A percentile compares a stretch with the other conserved stretches of the same genome.
These are phyloP conservation scores for Harringtonia lauricola DNA, from an alignment of 2,329 filamentous ascomycete genomes.

Conservation along the genomic window DNA sequence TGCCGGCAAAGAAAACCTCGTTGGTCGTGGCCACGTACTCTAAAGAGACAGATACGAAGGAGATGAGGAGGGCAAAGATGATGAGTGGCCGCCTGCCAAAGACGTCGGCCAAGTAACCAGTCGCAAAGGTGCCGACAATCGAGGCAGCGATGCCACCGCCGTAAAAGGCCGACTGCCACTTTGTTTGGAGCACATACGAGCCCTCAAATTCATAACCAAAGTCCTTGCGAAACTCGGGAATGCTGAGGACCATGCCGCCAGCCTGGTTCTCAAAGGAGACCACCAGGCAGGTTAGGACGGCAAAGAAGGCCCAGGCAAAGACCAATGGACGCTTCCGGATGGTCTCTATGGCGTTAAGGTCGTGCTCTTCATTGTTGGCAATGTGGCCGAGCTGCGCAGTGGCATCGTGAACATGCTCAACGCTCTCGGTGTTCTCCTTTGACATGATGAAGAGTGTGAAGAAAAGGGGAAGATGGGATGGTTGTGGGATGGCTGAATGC, in stretches of 20 bases:
- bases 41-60: constrained; percentile 22
- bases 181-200: constrained; percentile 23
- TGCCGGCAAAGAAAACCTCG: constrained; percentile 24
- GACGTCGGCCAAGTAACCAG: constrained; percentile 21
- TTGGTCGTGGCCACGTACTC: constrained; percentile 24
- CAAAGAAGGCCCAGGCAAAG: constrained; percentile 1
- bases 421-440: neutral
- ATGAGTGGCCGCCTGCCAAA: constrained; percentile 21
- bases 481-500: neutral
- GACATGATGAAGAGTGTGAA: neutral
- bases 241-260: constrained; percentile 24
- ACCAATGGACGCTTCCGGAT: neutral
- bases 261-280: constrained; percentile 14
- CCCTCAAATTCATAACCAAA: constrained; percentile 24
- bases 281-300: neutral
- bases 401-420: neutral
- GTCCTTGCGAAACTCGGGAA: constrained; percentile 28
- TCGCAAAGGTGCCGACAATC: constrained; percentile 19
- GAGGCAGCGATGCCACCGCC: constrained; percentile 21
- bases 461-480: neutral
- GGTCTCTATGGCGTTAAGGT: neutral
- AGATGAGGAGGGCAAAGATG: constrained; percentile 18
- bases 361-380: neutral
- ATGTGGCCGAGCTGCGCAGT: neutral
- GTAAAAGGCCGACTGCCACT: constrained; percentile 27